phyloP scores from a whole-genome alignment of 768 basidiomycete genomes.

The Trametes cingulata region DNA sequence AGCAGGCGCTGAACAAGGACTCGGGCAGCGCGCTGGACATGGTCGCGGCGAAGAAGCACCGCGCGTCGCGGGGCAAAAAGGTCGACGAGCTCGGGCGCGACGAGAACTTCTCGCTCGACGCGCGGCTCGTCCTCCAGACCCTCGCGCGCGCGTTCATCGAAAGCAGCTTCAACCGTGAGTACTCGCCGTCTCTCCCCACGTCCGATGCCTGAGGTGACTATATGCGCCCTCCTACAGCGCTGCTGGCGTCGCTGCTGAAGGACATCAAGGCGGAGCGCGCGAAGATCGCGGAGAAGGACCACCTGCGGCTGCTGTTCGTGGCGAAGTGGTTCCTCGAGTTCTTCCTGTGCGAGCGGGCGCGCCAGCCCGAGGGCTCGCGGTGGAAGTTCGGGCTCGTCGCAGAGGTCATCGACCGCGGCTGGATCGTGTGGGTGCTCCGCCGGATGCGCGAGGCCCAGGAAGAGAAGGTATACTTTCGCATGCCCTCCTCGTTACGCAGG shows the following conservation, averaged over 20 bases:
- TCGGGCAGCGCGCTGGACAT: conserved; percentile 73
- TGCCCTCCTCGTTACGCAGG: not conserved
- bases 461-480: conserved; percentile 64
- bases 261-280: conserved; percentile 92
- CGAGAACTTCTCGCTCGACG: conserved; percentile 68
- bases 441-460: conserved; percentile 89
- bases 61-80: conserved; percentile 61
- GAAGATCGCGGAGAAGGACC: conserved; percentile 94
- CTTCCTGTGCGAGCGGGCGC: conserved; percentile 59
- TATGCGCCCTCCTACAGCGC: conserved; percentile 51
- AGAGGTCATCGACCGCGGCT: conserved; percentile 82
- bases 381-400: conserved; percentile 78
- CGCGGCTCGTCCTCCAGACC: conserved; percentile 61
- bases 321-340: conserved; percentile 92
- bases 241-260: conserved; percentile 80
- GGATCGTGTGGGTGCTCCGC: conserved; percentile 88
- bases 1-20: conserved; percentile 73
- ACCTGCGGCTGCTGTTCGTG: conserved; percentile 83
- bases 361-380: conserved; percentile 39
- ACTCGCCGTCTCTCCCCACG: conserved; percentile 10
- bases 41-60: conserved; percentile 39
- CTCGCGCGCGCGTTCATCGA: conserved; percentile 76
- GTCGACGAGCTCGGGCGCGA: conserved; percentile 68
- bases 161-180: conserved; percentile 87
- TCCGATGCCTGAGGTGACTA: not conserved